Conservation (phyloP, 768 basidiomycete genomes). For the Sporobolomyces phaffii region DNA sequence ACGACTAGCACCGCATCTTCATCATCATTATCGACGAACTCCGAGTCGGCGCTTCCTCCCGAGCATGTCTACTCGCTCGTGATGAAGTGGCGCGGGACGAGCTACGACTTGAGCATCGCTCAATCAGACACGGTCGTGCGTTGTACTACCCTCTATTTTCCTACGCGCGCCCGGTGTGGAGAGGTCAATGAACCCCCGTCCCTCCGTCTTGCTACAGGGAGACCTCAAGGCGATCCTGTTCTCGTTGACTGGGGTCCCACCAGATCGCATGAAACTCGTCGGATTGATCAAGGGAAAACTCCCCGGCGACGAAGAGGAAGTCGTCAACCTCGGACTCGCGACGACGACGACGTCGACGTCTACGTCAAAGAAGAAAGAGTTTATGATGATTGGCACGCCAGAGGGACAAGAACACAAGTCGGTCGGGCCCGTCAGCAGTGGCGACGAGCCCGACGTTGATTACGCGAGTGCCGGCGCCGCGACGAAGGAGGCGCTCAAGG, state of each 20-base stretch:
- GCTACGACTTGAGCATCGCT: conserved; percentile 1
- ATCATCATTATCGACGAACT: not conserved
- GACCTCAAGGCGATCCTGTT: conserved; percentile 69
- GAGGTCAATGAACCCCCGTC: not conserved
- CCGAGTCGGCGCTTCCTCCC: not conserved
- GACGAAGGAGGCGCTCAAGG: conserved; percentile 52
- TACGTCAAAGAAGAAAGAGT: conserved; percentile 44
- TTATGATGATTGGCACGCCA: conserved; percentile 73
- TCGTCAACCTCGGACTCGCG: conserved; percentile 47
- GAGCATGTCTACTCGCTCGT: conserved; percentile 13
- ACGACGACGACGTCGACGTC: not conserved
- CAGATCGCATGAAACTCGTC: conserved; percentile 78
- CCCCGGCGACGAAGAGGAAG: conserved; percentile 65
- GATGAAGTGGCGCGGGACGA: conserved; percentile 3
- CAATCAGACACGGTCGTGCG: conserved; percentile 27
- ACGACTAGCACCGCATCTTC: not conserved
- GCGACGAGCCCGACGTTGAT: conserved; percentile 78
- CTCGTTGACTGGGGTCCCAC: conserved; percentile 67
- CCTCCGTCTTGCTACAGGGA: conserved; percentile 46
- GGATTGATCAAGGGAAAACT: conserved; percentile 77
- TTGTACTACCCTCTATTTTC: not conserved
- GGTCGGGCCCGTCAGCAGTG: conserved; percentile 52
- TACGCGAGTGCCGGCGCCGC: conserved; percentile 54
- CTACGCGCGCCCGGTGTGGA: too few relatives aligned
- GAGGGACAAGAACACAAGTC: conserved; percentile 80